Conservation (phyloP, 257 asterid genomes). For the Fraxinus americana region DNA sequence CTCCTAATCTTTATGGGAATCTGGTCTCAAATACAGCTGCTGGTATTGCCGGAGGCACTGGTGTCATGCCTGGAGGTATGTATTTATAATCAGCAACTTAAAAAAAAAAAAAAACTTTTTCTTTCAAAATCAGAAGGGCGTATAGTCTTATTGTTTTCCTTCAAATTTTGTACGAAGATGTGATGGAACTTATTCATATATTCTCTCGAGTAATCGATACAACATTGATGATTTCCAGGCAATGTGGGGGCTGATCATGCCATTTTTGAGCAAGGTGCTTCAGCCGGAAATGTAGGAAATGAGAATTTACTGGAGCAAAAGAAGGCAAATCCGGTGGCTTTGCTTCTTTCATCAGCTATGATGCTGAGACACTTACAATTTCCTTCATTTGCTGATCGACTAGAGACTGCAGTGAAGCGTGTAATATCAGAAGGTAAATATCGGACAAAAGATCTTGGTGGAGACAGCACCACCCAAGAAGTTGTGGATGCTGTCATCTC, state of each 20-base stretch:
- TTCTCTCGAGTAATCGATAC: conserved; percentile 4
- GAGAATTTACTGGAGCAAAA: conserved; percentile 59
- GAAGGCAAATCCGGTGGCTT: conserved; percentile 91
- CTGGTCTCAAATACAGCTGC: conserved; percentile 91
- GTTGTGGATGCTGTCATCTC: conserved; percentile 87
- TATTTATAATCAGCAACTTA: conserved; percentile 24
- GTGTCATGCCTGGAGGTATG: conserved; percentile 96
- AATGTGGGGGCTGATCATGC: conserved; percentile 96
- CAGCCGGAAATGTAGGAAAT: conserved; percentile 95
- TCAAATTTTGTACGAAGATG: not conserved
- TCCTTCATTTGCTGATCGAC: conserved; percentile 91
- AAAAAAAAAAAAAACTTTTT: not conserved
- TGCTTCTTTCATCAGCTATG: conserved; percentile 94
- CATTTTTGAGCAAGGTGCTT: conserved; percentile 96
- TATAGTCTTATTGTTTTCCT: not conserved
- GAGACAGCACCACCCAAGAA: conserved; percentile 83
- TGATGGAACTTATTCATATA: not conserved
- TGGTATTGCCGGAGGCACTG: conserved; percentile 99
- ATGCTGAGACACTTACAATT: conserved; percentile 96
- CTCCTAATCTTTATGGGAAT: conserved; percentile 96
- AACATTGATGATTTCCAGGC: conserved; percentile 49
- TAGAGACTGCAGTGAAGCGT: conserved; percentile 82
- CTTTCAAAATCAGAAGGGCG: not conserved
- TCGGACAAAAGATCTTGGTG: conserved; percentile 90
- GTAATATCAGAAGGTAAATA: conserved; percentile 70